Evolutionary conservation across 257 asterid genomes (phyloP), one percentile per base, ranked within the genome.

Genomic region (Solanum sitiens): DNA sequence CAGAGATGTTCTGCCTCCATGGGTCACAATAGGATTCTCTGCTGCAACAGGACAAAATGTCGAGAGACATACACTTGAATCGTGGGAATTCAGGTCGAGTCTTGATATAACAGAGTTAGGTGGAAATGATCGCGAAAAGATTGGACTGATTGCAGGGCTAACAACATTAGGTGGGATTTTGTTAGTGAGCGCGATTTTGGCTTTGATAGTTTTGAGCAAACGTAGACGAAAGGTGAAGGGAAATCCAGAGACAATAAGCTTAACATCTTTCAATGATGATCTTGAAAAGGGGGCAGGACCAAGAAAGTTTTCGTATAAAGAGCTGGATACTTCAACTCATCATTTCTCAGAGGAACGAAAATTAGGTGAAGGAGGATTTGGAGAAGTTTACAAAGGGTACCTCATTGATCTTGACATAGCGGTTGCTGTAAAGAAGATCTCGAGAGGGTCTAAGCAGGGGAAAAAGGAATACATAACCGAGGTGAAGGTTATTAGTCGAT

Each of bases 221-320:
- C 47, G 65, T 35, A 88, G 79, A 89, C 70, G 32, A 14, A 56
- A 25, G 18, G 11, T 12, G 72, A 86, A 23, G 14, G 47, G 16
- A 35, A 40, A 86, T 63, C 42, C 33, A 56, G 91, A 88, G 63
- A 44, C 77, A 72, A 89, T 33, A 16, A 37, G 89, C 53, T 63
- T 86, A 61, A 86, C 88, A 25, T 90, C 92, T 7, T 87, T 89
- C 20, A 90, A 89, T 74, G 89, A 89, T 42, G 93, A 90, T 85
- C 89, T 91, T 47, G 93, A 91, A 80, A 91, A 89, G 68, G 91
- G 92, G 25, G 79, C 93, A 47, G 92, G 93, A 23, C 92, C 93
- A 25, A 90, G 87, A 86, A 89, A 79, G 87, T 91, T 91, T 71
- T 70, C 89, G n/a, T 89, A 89, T 30, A 74, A 44, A 79, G 91